Percentiles rank a stretch among this genome's conserved stretches.
phyloP scores from a whole-genome alignment of 768 basidiomycete genomes.

The Pisolithus microcarpus region DNA sequence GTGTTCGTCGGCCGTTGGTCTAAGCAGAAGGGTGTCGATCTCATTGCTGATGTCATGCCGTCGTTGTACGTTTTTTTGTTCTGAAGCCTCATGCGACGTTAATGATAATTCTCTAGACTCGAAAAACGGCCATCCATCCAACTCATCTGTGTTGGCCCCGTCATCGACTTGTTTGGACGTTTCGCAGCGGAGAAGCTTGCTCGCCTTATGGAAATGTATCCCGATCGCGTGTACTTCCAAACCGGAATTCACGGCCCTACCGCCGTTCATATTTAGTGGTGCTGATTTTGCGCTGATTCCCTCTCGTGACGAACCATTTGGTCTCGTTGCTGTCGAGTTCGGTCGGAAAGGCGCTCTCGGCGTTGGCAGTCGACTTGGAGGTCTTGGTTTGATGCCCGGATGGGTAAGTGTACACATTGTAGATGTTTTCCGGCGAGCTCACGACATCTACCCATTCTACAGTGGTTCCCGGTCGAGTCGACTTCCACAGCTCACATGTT shows the following conservation, averaged over 20 bases:
- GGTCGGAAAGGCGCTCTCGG: conserved; percentile 94
- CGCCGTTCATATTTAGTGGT: conserved; percentile 89
- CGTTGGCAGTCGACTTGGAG: conserved; percentile 89
- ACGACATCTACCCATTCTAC: not conserved
- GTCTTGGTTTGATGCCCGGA: conserved; percentile 94
- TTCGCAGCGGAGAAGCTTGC: conserved; percentile 93
- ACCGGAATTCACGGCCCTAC: conserved; percentile 91
- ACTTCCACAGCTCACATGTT: conserved; percentile 90
- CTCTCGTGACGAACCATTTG: conserved; percentile 94
- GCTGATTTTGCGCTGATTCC: conserved; percentile 95
- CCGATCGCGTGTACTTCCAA: conserved; percentile 93
- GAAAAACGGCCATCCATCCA: conserved; percentile 85
- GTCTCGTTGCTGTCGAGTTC: conserved; percentile 93
- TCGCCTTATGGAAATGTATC: conserved; percentile 91
- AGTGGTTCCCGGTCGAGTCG: conserved; percentile 98
- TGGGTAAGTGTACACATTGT: conserved; percentile 56
- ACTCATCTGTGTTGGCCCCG: conserved; percentile 84
- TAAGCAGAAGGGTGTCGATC: conserved; percentile 96
- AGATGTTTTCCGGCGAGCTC: not conserved
- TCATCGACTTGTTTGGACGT: conserved; percentile 91
- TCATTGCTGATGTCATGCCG: conserved; percentile 95
- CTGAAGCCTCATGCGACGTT: too few relatives aligned
- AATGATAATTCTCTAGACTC: conserved; percentile 38
- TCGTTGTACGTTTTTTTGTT: conserved; percentile 49
- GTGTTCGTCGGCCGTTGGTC: conserved; percentile 98